Conservation (phyloP, 805 yeast genomes). For the Schizosaccharomyces osmophilus region DNA sequence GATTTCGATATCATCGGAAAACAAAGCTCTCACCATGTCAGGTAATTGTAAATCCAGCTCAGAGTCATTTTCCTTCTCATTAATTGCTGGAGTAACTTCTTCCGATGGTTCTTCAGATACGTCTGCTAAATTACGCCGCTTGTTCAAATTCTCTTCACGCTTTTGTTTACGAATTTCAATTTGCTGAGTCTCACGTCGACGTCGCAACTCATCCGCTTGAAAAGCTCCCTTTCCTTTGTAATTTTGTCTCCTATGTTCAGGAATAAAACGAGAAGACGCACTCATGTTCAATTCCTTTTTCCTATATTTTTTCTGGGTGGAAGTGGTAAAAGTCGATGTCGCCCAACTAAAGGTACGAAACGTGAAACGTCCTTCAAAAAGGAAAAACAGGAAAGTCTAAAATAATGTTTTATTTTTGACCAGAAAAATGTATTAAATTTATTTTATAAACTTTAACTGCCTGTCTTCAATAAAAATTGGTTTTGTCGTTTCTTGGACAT, state of each 20-base stretch:
- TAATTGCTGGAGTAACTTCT: constrained; percentile 17
- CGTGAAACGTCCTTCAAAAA: too few relatives aligned
- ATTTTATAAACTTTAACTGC: too few relatives aligned
- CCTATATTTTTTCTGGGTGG: too few relatives aligned
- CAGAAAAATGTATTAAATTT: too few relatives aligned
- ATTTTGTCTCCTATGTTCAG: not conserved
- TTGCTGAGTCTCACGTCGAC: constrained; percentile 93
- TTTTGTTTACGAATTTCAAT: constrained; percentile 89
- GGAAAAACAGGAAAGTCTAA: too few relatives aligned
- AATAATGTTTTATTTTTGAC: too few relatives aligned
- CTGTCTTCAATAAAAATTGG: too few relatives aligned
- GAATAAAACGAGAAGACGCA: constrained; percentile 2
- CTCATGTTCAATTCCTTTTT: not conserved
- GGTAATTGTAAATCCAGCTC: constrained; percentile 28
- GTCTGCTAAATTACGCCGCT: constrained; percentile 52
- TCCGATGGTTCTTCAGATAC: constrained; percentile 15
- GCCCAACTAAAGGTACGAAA: too few relatives aligned
- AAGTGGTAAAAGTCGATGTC: too few relatives aligned
- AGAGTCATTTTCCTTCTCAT: constrained; percentile 20
- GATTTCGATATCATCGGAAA: constrained; percentile 46
- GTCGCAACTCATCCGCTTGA: constrained; percentile 84
- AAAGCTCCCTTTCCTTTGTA: constrained; percentile 76
- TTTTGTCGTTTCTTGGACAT: too few relatives aligned
- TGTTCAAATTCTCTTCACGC: constrained; percentile 81
- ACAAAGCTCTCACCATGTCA: constrained; percentile 57